These are phyloP conservation scores for Trichoderma sp. DNA, from an alignment of 2,329 filamentous ascomycete genomes.

Conservation along the genomic window DNA sequence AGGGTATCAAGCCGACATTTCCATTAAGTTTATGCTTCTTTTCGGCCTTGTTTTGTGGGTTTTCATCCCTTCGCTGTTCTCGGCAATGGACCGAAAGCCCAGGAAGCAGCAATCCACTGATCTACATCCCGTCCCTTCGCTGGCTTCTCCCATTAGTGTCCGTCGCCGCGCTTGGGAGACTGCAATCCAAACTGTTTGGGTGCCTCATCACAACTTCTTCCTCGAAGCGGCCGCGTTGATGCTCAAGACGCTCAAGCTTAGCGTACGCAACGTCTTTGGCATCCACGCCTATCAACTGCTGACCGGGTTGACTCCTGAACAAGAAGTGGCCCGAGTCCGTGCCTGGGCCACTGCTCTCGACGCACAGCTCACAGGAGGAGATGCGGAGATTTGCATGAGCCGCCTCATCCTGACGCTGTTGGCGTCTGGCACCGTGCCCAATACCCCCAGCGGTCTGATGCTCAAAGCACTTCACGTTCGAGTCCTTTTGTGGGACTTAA, in stretches of 20 bases:
- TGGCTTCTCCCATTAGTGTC: conserved; percentile 79
- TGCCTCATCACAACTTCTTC: conserved; percentile 81
- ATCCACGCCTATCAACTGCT: conserved; percentile 72
- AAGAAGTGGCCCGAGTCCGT: conserved; percentile 82
- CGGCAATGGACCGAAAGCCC: conserved; percentile 45
- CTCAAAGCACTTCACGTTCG: conserved; percentile 88
- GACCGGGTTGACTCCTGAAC: conserved; percentile 76
- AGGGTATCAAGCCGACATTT: conserved; percentile 53
- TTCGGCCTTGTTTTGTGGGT: conserved; percentile 54
- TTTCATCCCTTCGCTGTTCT: conserved; percentile 53
- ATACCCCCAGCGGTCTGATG: conserved; percentile 81
- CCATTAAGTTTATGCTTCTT: conserved; percentile 52
- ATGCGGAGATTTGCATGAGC: conserved; percentile 84
- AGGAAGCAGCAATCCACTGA: conserved; percentile 47
- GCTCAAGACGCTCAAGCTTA: conserved; percentile 79
- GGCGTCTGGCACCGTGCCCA: conserved; percentile 80
- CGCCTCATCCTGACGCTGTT: conserved; percentile 81
- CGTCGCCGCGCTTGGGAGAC: conserved; percentile 90
- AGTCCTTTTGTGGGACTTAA: conserved; percentile 78
- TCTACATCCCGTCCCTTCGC: conserved; percentile 60
- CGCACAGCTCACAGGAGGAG: conserved; percentile 86
- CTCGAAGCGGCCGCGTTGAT: conserved; percentile 79
- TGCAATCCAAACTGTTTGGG: conserved; percentile 87
- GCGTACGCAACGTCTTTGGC: conserved; percentile 73
- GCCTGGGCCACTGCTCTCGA: conserved; percentile 93